These are phyloP conservation scores for Psilocybe sp. DNA, from an alignment of 768 basidiomycete genomes.

Conservation along the genomic window DNA sequence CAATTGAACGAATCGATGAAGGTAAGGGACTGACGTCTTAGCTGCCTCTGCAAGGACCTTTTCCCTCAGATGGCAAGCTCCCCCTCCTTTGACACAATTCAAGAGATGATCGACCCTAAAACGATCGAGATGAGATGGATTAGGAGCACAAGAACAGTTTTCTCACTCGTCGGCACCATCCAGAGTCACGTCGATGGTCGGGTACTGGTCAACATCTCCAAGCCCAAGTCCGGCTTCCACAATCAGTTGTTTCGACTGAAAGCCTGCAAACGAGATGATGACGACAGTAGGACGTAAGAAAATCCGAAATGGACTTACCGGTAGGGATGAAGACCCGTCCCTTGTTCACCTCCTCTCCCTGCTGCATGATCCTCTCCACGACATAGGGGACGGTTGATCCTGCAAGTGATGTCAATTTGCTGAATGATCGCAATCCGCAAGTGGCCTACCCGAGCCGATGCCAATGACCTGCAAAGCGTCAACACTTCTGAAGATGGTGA, in stretches of 20 bases:
- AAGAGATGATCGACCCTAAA: conserved; percentile 78
- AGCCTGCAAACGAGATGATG: conserved; percentile 44
- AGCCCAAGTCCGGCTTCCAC: conserved; percentile 72
- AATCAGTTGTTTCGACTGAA: conserved; percentile 96
- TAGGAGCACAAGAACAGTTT: background rate
- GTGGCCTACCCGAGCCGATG: conserved; percentile 71
- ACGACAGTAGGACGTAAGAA: background rate
- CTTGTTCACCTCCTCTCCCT: conserved; percentile 73
- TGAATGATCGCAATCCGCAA: background rate
- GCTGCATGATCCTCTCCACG: conserved; percentile 88
- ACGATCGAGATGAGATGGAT: background rate
- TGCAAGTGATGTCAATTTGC: conserved; percentile 17
- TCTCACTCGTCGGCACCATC: conserved; percentile 96
- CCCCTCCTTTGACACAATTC: conserved; percentile 96
- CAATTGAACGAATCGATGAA: conserved; percentile 1
- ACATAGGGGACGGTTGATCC: conserved; percentile 96
- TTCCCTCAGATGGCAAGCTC: conserved; percentile 94
- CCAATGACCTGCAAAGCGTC: conserved; percentile 66
- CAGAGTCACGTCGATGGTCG: conserved; percentile 90
- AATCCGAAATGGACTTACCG: conserved; percentile 40
- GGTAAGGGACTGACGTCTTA: conserved; percentile 52
- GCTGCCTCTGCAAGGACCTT: conserved; percentile 98
- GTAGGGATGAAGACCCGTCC: conserved; percentile 88
- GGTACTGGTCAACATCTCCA: conserved; percentile 89
- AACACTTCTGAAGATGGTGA: background rate